Evolutionary conservation across 2,329 filamentous ascomycete genomes (phyloP), one percentile per base, ranked within the genome.

Genomic region (Penicillium sp.): DNA sequence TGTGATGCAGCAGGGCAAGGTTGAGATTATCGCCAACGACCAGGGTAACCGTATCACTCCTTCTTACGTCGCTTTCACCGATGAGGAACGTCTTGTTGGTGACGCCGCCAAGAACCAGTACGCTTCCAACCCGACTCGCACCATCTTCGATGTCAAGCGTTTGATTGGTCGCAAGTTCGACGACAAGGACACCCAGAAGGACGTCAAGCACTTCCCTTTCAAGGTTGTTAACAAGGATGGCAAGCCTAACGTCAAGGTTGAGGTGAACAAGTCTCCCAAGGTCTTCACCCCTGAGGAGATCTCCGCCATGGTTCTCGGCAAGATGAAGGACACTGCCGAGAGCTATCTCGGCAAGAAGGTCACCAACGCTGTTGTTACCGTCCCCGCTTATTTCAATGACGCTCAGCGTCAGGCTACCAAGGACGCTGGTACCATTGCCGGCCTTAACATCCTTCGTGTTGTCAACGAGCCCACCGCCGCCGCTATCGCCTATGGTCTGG

Each of bases 201-300:
- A 99, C 74, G 85, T 94, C 74, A 97, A 99, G 90, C 90, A 97
- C 83, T 97, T 96, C 85, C 93, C 94, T 71, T 99, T 93, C 89
- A 91, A 91, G 81, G 90, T 99, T 58, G 74, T 91, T 71, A 84
- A 89, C 83, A 92, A 94, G 83, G 86, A 89, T 77, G 92, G 87
- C 75, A 96, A 97, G 83, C 94, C 94, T 62, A 80, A 87, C 64
- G 87, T 99, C 72, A 83, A 89, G 64, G 84, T 87, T 60, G 83
- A 86, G 44, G 84, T 87, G 52, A 71, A 78, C 74, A 78, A 82
- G 64, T 69, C 75, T 60, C 75, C 83, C 63, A 86, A 84, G 77
- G 82, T 77, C 54, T 86, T 87, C 77, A 87, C 84, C 34, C 85
- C 85, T 48, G 85, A 88, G 74, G 85, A 88, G 71, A 77, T 87